Evolutionary conservation across 345 rosid genomes (phyloP).

Genomic region (Geranium rotundifolium): DNA sequence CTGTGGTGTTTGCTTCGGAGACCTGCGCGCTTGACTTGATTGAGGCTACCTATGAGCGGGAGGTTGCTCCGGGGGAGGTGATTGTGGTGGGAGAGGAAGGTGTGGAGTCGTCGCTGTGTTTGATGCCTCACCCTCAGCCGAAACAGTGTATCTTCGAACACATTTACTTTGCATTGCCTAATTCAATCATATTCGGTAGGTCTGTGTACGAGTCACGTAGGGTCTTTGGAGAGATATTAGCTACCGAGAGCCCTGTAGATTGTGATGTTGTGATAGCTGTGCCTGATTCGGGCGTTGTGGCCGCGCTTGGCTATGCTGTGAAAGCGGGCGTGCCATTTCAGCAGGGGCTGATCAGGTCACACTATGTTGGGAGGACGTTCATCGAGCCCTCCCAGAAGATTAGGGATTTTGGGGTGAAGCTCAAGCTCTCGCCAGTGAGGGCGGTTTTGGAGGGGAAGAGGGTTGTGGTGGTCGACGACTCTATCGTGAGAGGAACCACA

Average conservation of each 20-base stretch:
- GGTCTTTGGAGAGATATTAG: slow-evolving; percentile 69
- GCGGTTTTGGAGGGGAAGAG: slow-evolving; percentile 78
- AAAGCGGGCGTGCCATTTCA: slow-evolving; percentile 81
- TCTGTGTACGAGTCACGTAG: slow-evolving; percentile 79
- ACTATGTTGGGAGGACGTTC: slow-evolving; percentile 90
- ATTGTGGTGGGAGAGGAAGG: slow-evolving; percentile 83
- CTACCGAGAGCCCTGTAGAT: slow-evolving; percentile 62
- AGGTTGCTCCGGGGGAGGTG: slow-evolving; percentile 89
- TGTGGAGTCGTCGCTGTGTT: slow-evolving; percentile 52
- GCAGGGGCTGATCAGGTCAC: slow-evolving; percentile 84
- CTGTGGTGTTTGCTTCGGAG: slow-evolving; percentile 85
- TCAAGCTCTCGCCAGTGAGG: slow-evolving; percentile 78
- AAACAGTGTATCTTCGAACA: slow-evolving; percentile 95
- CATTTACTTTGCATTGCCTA: slow-evolving; percentile 77
- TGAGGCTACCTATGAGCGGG: slow-evolving; percentile 88
- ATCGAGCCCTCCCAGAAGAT: slow-evolving; percentile 91
- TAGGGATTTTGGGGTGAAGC: slow-evolving; percentile 93
- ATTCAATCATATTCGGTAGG: slow-evolving; percentile 72
- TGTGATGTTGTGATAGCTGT: slow-evolving; percentile 96
- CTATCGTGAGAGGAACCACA: slow-evolving; percentile 88
- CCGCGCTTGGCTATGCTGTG: slow-evolving; percentile 83
- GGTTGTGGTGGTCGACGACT: slow-evolving; percentile 93
- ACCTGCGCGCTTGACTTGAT: slow-evolving; percentile 97
- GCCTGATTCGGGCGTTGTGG: slow-evolving; percentile 94
- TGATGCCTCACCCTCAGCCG: slow-evolving; percentile 54